Conservation (phyloP, 768 basidiomycete species). For the Pleurotus tuber-regium region DNA sequence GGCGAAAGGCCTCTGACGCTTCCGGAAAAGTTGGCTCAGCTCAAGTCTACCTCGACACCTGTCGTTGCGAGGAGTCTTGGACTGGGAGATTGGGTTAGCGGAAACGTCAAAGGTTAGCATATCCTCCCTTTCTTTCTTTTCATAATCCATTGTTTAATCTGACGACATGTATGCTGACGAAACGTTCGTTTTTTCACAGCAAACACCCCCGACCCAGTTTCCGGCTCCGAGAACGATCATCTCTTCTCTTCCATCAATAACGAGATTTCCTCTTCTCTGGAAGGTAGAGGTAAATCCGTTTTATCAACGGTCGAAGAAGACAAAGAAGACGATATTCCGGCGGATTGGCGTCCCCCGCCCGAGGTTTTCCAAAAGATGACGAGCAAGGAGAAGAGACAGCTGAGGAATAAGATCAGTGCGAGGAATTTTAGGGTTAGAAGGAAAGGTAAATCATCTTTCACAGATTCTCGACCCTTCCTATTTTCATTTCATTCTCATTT, state of each 20-base stretch:
- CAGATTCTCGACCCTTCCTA: too few species aligned
- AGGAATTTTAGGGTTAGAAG: constrained; percentile 92
- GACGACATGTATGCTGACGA: too few species aligned
- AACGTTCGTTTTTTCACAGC: too few species aligned
- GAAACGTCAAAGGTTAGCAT: background rate
- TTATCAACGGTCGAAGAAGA: constrained; percentile 38
- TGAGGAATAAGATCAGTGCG: constrained; percentile 96
- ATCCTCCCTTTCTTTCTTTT: background rate
- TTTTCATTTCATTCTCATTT: constrained; percentile 13
- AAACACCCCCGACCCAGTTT: too few species aligned
- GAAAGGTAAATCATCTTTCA: too few species aligned
- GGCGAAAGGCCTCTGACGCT: constrained; percentile 4
- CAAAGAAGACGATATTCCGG: constrained; percentile 56
- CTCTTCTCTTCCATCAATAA: too few species aligned
- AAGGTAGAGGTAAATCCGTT: too few species aligned
- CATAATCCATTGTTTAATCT: too few species aligned
- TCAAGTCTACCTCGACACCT: constrained; percentile 4
- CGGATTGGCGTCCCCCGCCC: constrained; percentile 83
- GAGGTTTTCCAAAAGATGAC: constrained; percentile 96
- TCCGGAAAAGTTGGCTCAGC: constrained; percentile 3
- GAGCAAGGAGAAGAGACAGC: constrained; percentile 93
- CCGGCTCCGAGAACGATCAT: background rate
- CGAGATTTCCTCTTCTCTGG: too few species aligned
- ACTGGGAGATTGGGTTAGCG: constrained; percentile 2
- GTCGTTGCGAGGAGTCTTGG: constrained; percentile 3